phyloP scores from a whole-genome alignment of 768 basidiomycete genomes.

The Hemileccinum impolitum region DNA sequence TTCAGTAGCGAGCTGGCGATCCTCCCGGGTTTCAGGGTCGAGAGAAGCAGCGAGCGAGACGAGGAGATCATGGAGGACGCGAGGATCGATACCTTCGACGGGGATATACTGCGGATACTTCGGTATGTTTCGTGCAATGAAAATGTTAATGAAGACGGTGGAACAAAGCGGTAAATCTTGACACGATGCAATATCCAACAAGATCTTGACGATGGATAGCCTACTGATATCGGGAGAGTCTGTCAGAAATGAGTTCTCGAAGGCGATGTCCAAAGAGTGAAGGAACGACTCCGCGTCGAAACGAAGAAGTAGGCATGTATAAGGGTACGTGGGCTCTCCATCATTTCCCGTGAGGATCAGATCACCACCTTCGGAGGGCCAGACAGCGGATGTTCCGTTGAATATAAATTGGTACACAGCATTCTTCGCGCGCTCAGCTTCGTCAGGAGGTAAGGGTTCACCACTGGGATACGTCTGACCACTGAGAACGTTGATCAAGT shows the following conservation, averaged over 20 bases:
- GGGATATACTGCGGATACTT: constrained; percentile 88
- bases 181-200: constrained; percentile 71
- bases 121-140: constrained; percentile 92
- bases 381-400: constrained; percentile 70
- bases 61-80: constrained; percentile 70
- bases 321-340: constrained; percentile 84
- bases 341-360: constrained; percentile 74
- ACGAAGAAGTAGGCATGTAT: constrained; percentile 74
- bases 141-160: constrained; percentile 87
- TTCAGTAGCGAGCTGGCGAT: constrained; percentile 92
- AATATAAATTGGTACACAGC: constrained; percentile 83
- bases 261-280: constrained; percentile 90
- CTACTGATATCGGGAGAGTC: constrained; percentile 64
- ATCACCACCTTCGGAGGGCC: constrained; percentile 76
- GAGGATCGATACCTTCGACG: constrained; percentile 47
- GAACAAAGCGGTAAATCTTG: constrained; percentile 56
- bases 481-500: constrained; percentile 74
- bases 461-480: constrained; percentile 88
- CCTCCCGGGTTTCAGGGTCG: constrained; percentile 80
- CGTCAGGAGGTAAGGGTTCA: constrained; percentile 60
- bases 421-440: constrained; percentile 65
- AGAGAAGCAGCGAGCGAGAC: constrained; percentile 71
- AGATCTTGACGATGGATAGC: constrained; percentile 76
- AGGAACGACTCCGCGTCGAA: constrained; percentile 95
- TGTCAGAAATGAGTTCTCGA: constrained; percentile 90